These are phyloP conservation scores for Syzygium aqueum DNA, from an alignment of 345 rosid genomes.

Conservation along the genomic window DNA sequence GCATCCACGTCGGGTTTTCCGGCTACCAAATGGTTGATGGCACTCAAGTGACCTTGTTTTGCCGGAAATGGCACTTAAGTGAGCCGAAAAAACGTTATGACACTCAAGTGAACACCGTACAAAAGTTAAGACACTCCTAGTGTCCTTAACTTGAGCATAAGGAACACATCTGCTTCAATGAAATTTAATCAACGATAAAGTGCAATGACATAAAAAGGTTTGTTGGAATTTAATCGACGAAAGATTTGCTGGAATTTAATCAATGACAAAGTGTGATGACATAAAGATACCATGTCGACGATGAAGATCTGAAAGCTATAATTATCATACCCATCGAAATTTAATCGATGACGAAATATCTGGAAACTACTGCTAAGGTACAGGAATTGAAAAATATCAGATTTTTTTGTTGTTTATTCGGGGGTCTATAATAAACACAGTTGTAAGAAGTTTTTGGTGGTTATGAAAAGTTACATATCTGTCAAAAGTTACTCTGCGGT, in stretches of 20 bases:
- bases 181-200: background rate
- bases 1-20: too few relatives aligned
- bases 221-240: background rate
- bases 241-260: accelerated
- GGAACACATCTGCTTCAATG: background rate
- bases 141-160: background rate
- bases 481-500: background rate
- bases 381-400: background rate
- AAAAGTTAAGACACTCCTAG: too few relatives aligned
- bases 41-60: too few relatives aligned
- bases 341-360: background rate
- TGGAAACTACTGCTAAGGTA: background rate
- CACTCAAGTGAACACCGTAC: too few relatives aligned
- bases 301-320: background rate
- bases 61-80: too few relatives aligned
- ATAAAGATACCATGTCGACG: background rate
- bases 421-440: background rate
- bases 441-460: background rate
- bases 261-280: background rate
- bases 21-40: too few relatives aligned
- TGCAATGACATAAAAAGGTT: accelerated
- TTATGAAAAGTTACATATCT: background rate
- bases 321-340: background rate
- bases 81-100: too few relatives aligned
- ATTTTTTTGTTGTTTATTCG: background rate